Conservation (phyloP, 495 filamentous ascomycete genomes). For the Alectoria sarmentosa region DNA sequence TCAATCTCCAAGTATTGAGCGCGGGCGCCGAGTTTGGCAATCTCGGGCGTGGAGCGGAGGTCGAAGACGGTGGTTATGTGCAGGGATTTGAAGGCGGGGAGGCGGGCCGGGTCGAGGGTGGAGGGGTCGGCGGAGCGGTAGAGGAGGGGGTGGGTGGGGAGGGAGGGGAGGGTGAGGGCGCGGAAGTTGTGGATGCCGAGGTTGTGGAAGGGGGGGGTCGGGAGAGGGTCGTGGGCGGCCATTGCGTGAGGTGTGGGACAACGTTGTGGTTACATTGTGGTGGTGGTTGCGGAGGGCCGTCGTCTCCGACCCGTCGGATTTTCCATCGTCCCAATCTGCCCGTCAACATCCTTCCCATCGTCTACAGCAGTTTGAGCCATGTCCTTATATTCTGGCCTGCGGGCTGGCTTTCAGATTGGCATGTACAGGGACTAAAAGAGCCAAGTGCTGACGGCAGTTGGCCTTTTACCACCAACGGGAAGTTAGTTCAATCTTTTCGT, state of each 20-base stretch:
- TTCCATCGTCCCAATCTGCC: too few species aligned
- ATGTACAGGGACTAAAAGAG: background rate
- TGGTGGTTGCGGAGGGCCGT: too few species aligned
- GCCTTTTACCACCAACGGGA: background rate
- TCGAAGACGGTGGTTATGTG: constrained; percentile 58
- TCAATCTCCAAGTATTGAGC: constrained; percentile 36
- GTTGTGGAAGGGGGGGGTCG: constrained; percentile 33
- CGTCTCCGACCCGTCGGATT: too few species aligned
- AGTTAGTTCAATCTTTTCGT: background rate
- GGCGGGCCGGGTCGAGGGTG: too few species aligned
- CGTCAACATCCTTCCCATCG: constrained; percentile 35
- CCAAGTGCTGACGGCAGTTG: background rate
- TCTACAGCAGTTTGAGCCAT: constrained; percentile 37
- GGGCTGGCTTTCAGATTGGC: too few species aligned
- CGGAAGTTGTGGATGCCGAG: constrained; percentile 52
- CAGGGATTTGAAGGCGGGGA: constrained; percentile 41
- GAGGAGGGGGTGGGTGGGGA: constrained; percentile 34
- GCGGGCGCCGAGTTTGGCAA: constrained; percentile 33
- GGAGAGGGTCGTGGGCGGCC: too few species aligned
- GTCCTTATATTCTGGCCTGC: background rate
- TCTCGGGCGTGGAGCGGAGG: constrained; percentile 51
- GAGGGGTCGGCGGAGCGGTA: constrained; percentile 54
- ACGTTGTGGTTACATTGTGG: too few species aligned
- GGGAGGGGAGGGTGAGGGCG: constrained; percentile 21
- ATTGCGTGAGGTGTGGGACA: too few species aligned